A percentile compares a stretch with the other conserved stretches of the same genome.
phyloP scores from a whole-genome alignment of 331 rosid genomes.

The Acacia concinna region DNA sequence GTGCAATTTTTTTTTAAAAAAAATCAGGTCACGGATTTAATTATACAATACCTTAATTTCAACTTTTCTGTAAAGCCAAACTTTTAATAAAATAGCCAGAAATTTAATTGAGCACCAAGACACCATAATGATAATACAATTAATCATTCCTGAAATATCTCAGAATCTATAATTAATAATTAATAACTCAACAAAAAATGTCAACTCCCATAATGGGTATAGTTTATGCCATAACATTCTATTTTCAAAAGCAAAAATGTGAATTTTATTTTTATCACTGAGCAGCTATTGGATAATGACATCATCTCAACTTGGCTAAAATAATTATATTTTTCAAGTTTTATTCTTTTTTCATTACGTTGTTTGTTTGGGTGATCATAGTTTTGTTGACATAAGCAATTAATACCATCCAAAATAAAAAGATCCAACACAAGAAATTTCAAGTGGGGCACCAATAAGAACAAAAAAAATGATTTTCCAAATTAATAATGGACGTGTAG shows the following conservation, averaged over 20 bases:
- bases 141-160: constrained; percentile 9
- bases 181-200: constrained; percentile 17
- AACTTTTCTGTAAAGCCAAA: not conserved
- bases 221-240: constrained; percentile 12
- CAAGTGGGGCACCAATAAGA: not conserved
- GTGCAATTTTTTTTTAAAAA: not conserved
- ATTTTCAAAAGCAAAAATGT: constrained; percentile 33
- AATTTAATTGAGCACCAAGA: not conserved
- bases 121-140: not conserved
- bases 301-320: constrained; percentile 25
- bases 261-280: constrained; percentile 21
- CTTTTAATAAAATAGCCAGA: not conserved
- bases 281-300: constrained; percentile 12
- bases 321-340: not conserved
- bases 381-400: not conserved
- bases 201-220: constrained; percentile 42
- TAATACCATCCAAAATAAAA: not conserved
- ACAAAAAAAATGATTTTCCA: not conserved
- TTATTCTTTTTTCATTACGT: not conserved
- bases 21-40: not conserved
- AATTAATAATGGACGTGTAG: not conserved
- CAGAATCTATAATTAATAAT: not conserved
- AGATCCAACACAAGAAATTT: not conserved
- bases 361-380: constrained; percentile 10
- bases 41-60: not conserved